Evolutionary conservation across 192 early-diverging fungal genomes (phyloP), one percentile per base, ranked within the genome.

Genomic region (Phycomyces nitens): DNA sequence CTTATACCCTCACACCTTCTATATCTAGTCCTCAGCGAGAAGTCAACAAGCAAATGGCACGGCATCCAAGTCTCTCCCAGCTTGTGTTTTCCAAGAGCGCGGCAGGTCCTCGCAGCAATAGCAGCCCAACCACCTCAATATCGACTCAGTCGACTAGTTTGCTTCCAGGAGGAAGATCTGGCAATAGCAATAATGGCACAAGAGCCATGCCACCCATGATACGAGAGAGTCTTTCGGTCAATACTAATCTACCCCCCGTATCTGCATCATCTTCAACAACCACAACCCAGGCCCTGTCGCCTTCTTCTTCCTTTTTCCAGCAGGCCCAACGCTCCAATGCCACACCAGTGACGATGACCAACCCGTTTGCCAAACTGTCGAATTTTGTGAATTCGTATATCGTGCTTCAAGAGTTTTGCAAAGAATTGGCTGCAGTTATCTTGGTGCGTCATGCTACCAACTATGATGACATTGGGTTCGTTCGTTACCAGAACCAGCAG

Each of bases 341-440:
- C 15, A 75, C 73, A 4, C 73, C 73, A 3, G 65, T 75, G 3
- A 75, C 73, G 11, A 69, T 75, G 64, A 70, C 73, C 14, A 75
- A 70, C 20, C 68, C 68, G 2, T 75, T 70, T 70, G 68, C 73
- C 10, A 75, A 75, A n/a, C 49, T 70, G 15, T 62, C 68, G 0
- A 65, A 75, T 27, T 86, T 86, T 64, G 81, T 86, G 6, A 72
- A 84, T 41, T 77, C 78, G 2, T 84, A 77, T 53, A 84, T 86
- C 53, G 79, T 86, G 3, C 59, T 86, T 1, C 79, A 86, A 62
- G 83, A 84, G 41, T 86, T 86, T 59, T 83, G 79, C 54, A 86
- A 86, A 62, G 84, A 86, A 61, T 69, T 86, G 58, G 82, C 83
- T 1, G 83, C 83, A 0, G 75, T 76, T 0, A 79, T 80, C 0